Conservation (phyloP, 2,329 filamentous ascomycete species). For the Tolypocladium inflatum region DNA sequence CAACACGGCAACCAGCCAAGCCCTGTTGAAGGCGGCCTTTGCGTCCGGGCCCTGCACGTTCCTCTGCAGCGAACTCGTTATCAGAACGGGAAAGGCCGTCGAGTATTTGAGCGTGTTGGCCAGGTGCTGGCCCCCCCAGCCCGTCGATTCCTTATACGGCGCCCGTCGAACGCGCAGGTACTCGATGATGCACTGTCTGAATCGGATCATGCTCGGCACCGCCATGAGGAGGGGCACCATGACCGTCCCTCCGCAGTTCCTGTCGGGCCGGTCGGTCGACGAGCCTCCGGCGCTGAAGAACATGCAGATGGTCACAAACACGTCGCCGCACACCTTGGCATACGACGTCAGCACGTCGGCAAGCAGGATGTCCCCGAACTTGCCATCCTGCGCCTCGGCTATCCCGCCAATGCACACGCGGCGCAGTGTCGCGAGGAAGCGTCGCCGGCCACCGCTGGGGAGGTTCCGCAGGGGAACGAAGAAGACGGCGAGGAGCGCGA, state of each 20-base stretch:
- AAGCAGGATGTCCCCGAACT: constrained; percentile 88
- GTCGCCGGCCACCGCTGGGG: constrained; percentile 60
- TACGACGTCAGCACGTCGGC: constrained; percentile 94
- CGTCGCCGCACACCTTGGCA: constrained; percentile 80
- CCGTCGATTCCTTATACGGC: constrained; percentile 44
- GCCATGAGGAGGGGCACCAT: constrained; percentile 79
- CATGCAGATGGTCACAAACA: constrained; percentile 89
- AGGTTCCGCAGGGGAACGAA: constrained; percentile 60
- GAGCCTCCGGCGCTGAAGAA: constrained; percentile 63
- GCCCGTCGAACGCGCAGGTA: constrained; percentile 60
- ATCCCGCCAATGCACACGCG: constrained; percentile 79
- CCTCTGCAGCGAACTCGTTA: constrained; percentile 67
- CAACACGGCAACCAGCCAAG: constrained; percentile 64
- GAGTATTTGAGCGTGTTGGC: constrained; percentile 93
- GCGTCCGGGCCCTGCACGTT: constrained; percentile 36
- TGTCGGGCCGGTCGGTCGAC: constrained; percentile 72
- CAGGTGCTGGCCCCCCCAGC: constrained; percentile 78
- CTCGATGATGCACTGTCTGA: constrained; percentile 88
- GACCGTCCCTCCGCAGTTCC: constrained; percentile 68
- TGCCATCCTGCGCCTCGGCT: constrained; percentile 77
- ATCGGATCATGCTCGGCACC: constrained; percentile 72
- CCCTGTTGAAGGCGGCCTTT: constrained; percentile 36
- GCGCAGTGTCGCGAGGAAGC: constrained; percentile 66
- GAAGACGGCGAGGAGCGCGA: constrained; percentile 62
- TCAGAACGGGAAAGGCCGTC: constrained; percentile 86